Evolutionary conservation across 129 eudicot genomes (phyloP).

Genomic region (Dittrichia graveolens): DNA sequence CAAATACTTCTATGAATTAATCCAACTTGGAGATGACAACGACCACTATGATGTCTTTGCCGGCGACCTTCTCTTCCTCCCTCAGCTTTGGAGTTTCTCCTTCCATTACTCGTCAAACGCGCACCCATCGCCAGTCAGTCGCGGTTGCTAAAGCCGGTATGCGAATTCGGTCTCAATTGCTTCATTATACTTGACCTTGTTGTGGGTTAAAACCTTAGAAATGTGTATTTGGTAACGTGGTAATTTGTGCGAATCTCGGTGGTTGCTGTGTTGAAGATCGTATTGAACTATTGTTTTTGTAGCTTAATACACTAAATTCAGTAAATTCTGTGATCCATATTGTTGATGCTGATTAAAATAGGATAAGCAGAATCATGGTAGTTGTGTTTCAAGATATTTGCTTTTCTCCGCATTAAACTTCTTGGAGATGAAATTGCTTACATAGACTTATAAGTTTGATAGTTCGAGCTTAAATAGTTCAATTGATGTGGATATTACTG

Average conservation of each 20-base stretch:
- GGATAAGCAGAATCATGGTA: background rate
- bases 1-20: slow-evolving; percentile 16
- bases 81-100: background rate
- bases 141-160: too few species aligned
- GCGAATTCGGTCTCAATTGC: too few species aligned
- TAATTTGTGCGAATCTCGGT: background rate
- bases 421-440: too few species aligned
- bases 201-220: too few species aligned
- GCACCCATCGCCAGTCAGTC: too few species aligned
- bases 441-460: too few species aligned
- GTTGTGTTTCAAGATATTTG: too few species aligned
- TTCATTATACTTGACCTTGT: too few species aligned
- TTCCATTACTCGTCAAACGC: background rate
- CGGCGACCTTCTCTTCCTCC: slow-evolving; percentile 28
- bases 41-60: background rate
- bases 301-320: background rate
- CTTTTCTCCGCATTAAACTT: too few species aligned
- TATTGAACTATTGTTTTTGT: background rate
- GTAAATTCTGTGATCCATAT: background rate
- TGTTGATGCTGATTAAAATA: background rate
- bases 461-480: too few species aligned
- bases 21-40: slow-evolving; percentile 13
- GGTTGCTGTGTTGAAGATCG: background rate
- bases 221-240: background rate
- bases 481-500: too few species aligned